Conservation (phyloP, 1,139 yeast genomes). For the Candida labiduridarum region DNA sequence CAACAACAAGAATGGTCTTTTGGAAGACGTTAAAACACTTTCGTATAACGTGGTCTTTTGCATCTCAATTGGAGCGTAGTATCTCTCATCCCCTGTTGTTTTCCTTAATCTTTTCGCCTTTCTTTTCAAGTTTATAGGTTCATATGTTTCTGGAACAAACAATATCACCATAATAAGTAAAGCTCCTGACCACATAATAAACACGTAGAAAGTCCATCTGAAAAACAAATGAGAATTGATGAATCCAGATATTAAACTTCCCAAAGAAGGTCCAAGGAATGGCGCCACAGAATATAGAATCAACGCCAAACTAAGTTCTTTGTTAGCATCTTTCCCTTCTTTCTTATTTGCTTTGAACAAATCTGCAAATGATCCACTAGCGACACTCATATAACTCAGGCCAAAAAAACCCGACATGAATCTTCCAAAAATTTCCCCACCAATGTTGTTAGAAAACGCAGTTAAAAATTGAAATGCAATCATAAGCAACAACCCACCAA, state of each 20-base stretch:
- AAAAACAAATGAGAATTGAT: constrained; percentile 32
- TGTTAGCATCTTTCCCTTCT: constrained; percentile 20
- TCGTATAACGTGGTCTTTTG: constrained; percentile 23
- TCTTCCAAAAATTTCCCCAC: constrained; percentile 34
- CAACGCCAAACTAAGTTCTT: constrained; percentile 29
- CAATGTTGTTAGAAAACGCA: constrained; percentile 29
- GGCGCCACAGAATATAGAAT: constrained; percentile 34
- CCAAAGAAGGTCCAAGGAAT: constrained; percentile 37
- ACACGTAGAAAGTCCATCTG: constrained; percentile 50
- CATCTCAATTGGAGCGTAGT: constrained; percentile 53
- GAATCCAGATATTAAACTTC: constrained; percentile 35
- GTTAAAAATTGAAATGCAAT: constrained; percentile 31
- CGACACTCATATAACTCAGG: constrained; percentile 38
- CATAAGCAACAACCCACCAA: constrained; percentile 25
- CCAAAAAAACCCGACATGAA: constrained; percentile 38
- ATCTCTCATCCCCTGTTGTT: constrained; percentile 40
- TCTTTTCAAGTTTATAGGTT: constrained; percentile 44
- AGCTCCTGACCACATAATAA: constrained; percentile 36
- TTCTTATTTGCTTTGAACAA: constrained; percentile 23
- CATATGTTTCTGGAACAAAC: constrained; percentile 55
- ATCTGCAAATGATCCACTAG: constrained; percentile 37
- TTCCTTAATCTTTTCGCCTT: constrained; percentile 50
- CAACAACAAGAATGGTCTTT: constrained; percentile 57
- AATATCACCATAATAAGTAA: constrained; percentile 32
- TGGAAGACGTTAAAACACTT: constrained; percentile 41